Evolutionary conservation across 2,329 filamentous ascomycete genomes (phyloP).

Genomic region (Alternaria brassicicola): DNA sequence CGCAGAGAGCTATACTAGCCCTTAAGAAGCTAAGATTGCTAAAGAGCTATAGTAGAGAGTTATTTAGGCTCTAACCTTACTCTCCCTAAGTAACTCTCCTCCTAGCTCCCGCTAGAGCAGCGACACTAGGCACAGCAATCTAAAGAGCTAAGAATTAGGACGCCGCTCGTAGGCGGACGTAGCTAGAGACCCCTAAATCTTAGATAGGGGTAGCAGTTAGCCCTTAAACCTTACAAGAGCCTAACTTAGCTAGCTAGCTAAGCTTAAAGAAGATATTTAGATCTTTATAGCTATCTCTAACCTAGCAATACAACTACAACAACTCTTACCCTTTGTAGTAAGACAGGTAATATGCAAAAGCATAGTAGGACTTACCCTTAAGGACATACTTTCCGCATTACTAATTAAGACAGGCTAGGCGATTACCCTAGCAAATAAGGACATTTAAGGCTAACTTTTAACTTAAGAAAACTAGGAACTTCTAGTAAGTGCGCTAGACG

Average conservation of each 20-base stretch:
- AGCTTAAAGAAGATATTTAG: neutral
- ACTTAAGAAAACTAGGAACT: neutral
- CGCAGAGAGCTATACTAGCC: neutral
- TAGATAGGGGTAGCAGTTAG: neutral
- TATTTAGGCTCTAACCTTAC: conserved; percentile 3
- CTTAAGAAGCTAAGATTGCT: conserved; percentile 3
- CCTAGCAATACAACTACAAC: neutral
- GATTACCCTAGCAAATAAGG: neutral
- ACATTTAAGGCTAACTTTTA: neutral
- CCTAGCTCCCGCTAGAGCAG: neutral
- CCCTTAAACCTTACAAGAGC: neutral
- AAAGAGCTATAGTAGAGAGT: neutral
- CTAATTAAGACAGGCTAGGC: conserved; percentile 1
- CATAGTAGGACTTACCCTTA: neutral
- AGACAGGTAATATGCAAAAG: neutral
- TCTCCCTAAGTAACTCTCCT: neutral
- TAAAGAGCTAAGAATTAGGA: neutral
- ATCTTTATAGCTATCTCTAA: neutral
- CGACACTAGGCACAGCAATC: neutral
- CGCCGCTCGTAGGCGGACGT: neutral
- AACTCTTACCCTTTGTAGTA: neutral
- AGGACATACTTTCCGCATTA: neutral
- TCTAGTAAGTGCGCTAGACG: neutral
- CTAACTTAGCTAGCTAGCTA: neutral
- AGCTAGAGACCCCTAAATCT: neutral